Percentiles rank a stretch among this genome's conserved stretches.
These are phyloP conservation scores for Coemansia umbellata DNA, from an alignment of 192 early-diverging fungal genomes.

Conservation along the genomic window DNA sequence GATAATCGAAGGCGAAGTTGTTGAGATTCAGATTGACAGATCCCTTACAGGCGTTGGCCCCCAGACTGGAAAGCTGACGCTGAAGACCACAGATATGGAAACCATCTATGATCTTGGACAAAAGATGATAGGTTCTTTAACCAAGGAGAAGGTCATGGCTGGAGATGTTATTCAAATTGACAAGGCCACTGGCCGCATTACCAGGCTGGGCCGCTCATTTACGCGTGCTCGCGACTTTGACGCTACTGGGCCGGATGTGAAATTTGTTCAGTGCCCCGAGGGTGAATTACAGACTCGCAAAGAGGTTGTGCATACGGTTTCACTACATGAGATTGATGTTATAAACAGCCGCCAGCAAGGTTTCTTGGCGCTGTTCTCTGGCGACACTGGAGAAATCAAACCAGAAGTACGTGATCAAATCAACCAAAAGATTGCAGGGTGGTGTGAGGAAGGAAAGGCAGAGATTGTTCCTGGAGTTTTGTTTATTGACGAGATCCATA, in stretches of 20 bases:
- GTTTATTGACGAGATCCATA: conserved; percentile 99
- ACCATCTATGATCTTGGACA: conserved; percentile 98
- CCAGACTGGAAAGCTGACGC: conserved; percentile 95
- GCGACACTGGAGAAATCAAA: conserved; percentile 98
- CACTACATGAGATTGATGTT: conserved; percentile 99
- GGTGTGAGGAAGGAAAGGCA: conserved; percentile 98
- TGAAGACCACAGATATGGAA: conserved; percentile 99
- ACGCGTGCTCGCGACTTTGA: conserved; percentile 96
- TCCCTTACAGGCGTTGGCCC: conserved; percentile 86
- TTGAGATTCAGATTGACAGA: conserved; percentile 96
- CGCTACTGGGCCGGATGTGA: conserved; percentile 93
- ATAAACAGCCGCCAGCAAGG: conserved; percentile 98
- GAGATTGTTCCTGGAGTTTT: conserved; percentile 98
- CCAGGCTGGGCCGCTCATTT: conserved; percentile 93
- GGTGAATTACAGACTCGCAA: conserved; percentile 97
- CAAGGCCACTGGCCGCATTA: conserved; percentile 95
- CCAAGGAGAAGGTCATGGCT: conserved; percentile 96
- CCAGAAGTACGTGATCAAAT: conserved; percentile 96
- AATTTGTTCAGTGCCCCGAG: conserved; percentile 98
- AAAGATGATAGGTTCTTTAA: conserved; percentile 97
- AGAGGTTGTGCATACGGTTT: conserved; percentile 96
- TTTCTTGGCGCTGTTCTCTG: conserved; percentile 95
- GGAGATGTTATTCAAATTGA: conserved; percentile 98
- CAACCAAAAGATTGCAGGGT: conserved; percentile 93
- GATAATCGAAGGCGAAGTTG: conserved; percentile 97